A percentile compares a stretch with the other conserved stretches of the same genome.
phyloP scores from a whole-genome alignment of 164 flowering plant species.

The Chimonanthus praecox region DNA sequence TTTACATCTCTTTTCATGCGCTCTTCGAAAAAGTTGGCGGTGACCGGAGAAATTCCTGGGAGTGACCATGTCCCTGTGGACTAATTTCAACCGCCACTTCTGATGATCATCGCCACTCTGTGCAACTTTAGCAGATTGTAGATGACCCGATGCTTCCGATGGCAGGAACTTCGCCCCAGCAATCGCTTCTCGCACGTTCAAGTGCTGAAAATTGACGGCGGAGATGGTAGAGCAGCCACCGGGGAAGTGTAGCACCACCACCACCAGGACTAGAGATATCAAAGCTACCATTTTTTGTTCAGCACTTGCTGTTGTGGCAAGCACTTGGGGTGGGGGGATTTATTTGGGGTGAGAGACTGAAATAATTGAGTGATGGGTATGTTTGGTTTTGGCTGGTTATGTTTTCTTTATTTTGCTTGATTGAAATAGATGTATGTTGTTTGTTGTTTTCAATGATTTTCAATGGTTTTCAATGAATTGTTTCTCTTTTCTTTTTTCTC shows the following conservation, averaged over 20 bases:
- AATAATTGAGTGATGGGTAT: slow-evolving; percentile 15
- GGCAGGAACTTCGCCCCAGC: slow-evolving; percentile 1
- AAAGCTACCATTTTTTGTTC: slow-evolving; percentile 9
- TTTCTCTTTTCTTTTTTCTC: neutral
- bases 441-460: neutral
- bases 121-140: slow-evolving; percentile 7
- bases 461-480: too few relatives aligned
- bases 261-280: slow-evolving; percentile 12
- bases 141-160: neutral
- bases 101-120: neutral
- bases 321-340: slow-evolving; percentile 15
- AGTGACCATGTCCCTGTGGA: slow-evolving; percentile 20
- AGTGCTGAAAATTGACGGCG: slow-evolving; percentile 18
- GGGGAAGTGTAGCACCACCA: slow-evolving; percentile 4
- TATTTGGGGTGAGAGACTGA: slow-evolving; percentile 14
- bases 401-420: neutral
- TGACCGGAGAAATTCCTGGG: slow-evolving; percentile 13
- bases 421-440: neutral
- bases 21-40: slow-evolving; percentile 27
- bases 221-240: slow-evolving; percentile 1
- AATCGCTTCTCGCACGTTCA: slow-evolving; percentile 39
- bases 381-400: neutral
- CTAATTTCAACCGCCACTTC: slow-evolving; percentile 18
- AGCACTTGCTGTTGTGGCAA: neutral
- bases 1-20: slow-evolving; percentile 46